phyloP scores from a whole-genome alignment of 495 filamentous ascomycete genomes.

The Tuber borchii region DNA sequence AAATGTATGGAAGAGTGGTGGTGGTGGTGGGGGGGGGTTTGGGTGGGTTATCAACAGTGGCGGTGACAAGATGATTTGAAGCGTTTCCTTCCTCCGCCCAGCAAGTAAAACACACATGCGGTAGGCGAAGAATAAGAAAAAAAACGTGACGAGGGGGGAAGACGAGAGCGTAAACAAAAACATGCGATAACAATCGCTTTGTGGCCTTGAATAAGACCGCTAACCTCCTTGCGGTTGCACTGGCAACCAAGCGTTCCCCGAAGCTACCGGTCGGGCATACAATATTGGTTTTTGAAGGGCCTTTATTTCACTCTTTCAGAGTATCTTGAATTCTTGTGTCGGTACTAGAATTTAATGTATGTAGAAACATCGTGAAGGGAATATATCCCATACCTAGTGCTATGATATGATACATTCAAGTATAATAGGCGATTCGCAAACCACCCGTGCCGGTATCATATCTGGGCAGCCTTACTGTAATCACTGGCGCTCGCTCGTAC shows the following conservation, averaged over 20 bases:
- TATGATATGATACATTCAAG: neutral
- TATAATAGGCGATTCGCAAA: neutral
- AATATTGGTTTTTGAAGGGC: neutral
- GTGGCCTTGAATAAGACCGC: neutral
- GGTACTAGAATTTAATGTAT: neutral
- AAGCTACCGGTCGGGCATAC: too few species aligned
- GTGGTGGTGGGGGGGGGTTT: conserved; percentile 1
- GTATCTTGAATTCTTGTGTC: neutral
- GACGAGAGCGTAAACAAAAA: neutral
- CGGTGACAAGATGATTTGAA: neutral
- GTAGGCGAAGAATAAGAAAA: neutral
- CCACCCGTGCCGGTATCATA: neutral
- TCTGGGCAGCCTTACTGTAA: neutral
- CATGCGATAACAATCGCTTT: neutral
- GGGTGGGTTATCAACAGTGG: too few species aligned
- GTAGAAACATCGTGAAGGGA: neutral
- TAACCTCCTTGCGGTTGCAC: neutral
- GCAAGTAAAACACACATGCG: neutral
- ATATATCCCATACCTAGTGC: neutral
- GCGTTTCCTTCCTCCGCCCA: neutral
- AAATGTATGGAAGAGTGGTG: neutral
- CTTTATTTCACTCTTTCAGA: neutral
- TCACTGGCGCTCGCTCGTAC: too few species aligned
- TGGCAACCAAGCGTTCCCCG: neutral
- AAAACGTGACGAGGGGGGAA: conserved; percentile 8